Conservation (phyloP, 108 stramenopile species). For the Nitzschia inconspicua region DNA sequence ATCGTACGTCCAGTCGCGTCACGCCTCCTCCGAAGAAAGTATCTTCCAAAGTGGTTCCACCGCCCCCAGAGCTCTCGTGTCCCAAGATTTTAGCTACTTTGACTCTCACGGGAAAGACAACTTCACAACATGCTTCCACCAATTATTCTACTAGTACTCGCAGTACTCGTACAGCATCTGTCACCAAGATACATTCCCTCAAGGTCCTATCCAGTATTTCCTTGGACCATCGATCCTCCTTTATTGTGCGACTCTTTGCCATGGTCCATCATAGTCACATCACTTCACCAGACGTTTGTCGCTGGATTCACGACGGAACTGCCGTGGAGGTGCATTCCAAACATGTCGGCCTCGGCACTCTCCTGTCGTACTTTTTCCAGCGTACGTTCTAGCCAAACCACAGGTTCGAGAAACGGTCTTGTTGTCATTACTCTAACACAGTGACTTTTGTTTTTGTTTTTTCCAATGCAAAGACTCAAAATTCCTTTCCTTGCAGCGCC, state of each 20-base stretch:
- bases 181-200: too few relatives aligned
- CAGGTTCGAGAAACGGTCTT: not conserved
- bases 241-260: not conserved
- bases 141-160: too few relatives aligned
- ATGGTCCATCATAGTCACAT: not conserved
- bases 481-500: conserved; percentile 8
- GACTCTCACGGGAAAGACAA: too few relatives aligned
- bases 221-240: too few relatives aligned
- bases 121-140: too few relatives aligned
- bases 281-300: not conserved
- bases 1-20: too few relatives aligned
- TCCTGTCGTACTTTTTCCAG: not conserved
- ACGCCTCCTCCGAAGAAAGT: too few relatives aligned
- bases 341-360: not conserved
- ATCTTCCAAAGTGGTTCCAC: too few relatives aligned
- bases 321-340: not conserved
- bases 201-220: too few relatives aligned
- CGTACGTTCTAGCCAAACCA: not conserved
- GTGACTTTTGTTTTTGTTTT: not conserved
- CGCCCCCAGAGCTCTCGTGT: too few relatives aligned
- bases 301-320: not conserved
- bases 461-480: conserved; percentile 1
- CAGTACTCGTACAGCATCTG: too few relatives aligned
- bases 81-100: too few relatives aligned
- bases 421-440: not conserved